Percentiles rank a stretch among this genome's conserved stretches.
phyloP scores from a whole-genome alignment of 1,284 basidiomycete genomes.

The Puccinia triticina region DNA sequence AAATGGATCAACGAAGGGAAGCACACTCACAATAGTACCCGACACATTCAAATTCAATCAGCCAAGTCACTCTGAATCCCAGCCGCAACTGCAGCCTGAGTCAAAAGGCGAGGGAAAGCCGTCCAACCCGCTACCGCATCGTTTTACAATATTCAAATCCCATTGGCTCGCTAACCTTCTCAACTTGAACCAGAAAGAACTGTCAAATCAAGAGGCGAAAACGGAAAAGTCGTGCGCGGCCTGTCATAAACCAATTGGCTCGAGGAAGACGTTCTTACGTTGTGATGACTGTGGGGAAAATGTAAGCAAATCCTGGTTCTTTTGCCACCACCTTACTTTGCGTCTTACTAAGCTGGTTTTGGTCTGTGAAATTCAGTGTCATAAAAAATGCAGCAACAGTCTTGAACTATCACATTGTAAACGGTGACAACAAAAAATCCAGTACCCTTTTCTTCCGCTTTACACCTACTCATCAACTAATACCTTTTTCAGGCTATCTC shows the following conservation, averaged over 20 bases:
- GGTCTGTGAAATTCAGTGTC: background rate
- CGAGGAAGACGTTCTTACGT: constrained; percentile 32
- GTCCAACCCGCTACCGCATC: constrained; percentile 24
- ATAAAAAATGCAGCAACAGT: constrained; percentile 45
- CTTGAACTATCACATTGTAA: background rate
- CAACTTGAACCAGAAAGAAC: constrained; percentile 14
- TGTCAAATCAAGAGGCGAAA: constrained; percentile 1
- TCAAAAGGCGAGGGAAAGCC: background rate
- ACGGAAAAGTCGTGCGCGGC: constrained; percentile 14
- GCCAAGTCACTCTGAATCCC: background rate
- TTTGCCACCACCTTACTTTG: background rate
- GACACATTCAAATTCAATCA: background rate
- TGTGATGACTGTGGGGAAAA: constrained; percentile 50
- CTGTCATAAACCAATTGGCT: constrained; percentile 37
- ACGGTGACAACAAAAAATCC: background rate
- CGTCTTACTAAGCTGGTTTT: background rate
- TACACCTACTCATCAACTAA: too few relatives aligned
- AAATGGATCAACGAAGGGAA: background rate
- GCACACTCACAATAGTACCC: background rate
- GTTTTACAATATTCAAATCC: constrained; percentile 36
- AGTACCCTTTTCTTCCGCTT: too few relatives aligned
- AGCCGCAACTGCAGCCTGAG: background rate
- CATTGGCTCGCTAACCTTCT: constrained; percentile 44
- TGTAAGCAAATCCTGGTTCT: constrained; percentile 10
- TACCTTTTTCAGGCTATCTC: too few relatives aligned